Base-by-base conservation (phyloP, 2,329 filamentous ascomycete genomes). In the Alternaria infectoria region DNA sequence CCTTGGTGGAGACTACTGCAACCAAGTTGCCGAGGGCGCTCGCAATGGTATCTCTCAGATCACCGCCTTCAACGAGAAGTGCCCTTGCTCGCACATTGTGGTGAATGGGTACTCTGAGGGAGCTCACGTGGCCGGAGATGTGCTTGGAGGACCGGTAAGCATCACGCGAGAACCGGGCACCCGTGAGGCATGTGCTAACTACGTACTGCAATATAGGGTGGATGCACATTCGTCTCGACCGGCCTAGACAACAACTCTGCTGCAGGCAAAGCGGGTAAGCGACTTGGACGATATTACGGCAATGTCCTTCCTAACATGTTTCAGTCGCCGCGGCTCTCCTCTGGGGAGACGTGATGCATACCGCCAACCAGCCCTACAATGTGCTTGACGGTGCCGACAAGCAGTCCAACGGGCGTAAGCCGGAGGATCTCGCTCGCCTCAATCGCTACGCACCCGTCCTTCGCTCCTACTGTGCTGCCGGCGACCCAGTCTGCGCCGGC, bases 401-500 rank as follows among this genome's bases (percentile, higher is more conserved):
- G 52, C 64, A 70, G 57, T 52, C 47, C 13, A 57, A 57, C 57
- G 61, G 61, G 36, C 70, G 70, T 47, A 40, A 45, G 44, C 49
- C 60, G 11, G 56, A 25, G 6, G 63, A 65, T 45, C 68, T 73
- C 17, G 62, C 61, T 21, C 65, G 54, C 32, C 65, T 73, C n/a
- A 72, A 71, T 54, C 65, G 62, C 54, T 73, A 69, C 61, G 82
- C 86, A 6, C 70, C 72, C 4, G 86, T 86, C 68, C 86, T 90
- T 64, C 81, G 88, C 77, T 86, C 86, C 7, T 90, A 89, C 81
- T 90, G 88, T 72, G 87, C 89, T 68, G 79, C 83, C 10, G 71
- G 84, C 3, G 88, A 90, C 67, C 87, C 87, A 0, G 89, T 88
- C 77, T 90, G 88, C 81, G 90, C 87, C 76, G 87, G 86, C 43